These are phyloP conservation scores for Saturnispora bothae DNA, from an alignment of 805 yeast genomes.

Conservation along the genomic window DNA sequence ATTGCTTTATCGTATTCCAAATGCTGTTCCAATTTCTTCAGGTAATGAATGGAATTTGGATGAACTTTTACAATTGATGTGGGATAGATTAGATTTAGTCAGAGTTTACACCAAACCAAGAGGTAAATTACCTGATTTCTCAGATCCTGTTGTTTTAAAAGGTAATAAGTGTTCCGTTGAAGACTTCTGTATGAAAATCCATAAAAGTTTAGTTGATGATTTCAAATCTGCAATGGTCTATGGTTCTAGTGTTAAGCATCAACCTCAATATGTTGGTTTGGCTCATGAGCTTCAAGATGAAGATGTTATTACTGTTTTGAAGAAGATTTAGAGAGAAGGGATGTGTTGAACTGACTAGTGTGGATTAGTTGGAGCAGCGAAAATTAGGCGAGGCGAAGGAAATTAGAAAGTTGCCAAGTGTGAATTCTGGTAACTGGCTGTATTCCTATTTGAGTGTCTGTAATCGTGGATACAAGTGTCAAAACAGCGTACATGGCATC, in stretches of 20 bases:
- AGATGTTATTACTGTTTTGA: constrained; percentile 92
- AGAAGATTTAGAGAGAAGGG: constrained; percentile 31
- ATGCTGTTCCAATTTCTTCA: constrained; percentile 94
- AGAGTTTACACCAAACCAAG: constrained; percentile 97
- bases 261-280: constrained; percentile 92
- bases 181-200: constrained; percentile 94
- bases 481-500: too few species aligned
- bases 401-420: too few species aligned
- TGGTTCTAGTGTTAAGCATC: constrained; percentile 94
- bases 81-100: constrained; percentile 84
- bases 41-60: constrained; percentile 97
- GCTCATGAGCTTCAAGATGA: constrained; percentile 81
- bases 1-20: constrained; percentile 80
- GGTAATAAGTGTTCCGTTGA: constrained; percentile 75
- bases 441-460: too few species aligned
- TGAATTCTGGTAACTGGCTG: too few species aligned
- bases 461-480: too few species aligned
- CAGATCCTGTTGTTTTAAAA: constrained; percentile 88
- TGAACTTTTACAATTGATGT: constrained; percentile 88
- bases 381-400: too few species aligned
- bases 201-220: constrained; percentile 86
- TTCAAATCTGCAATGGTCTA: constrained; percentile 88
- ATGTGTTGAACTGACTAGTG: constrained; percentile 12
- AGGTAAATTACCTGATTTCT: constrained; percentile 87
- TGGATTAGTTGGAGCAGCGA: constrained; percentile 14